Base-by-base conservation (phyloP, 805 yeast species). In the Myxozyma neglecta region DNA sequence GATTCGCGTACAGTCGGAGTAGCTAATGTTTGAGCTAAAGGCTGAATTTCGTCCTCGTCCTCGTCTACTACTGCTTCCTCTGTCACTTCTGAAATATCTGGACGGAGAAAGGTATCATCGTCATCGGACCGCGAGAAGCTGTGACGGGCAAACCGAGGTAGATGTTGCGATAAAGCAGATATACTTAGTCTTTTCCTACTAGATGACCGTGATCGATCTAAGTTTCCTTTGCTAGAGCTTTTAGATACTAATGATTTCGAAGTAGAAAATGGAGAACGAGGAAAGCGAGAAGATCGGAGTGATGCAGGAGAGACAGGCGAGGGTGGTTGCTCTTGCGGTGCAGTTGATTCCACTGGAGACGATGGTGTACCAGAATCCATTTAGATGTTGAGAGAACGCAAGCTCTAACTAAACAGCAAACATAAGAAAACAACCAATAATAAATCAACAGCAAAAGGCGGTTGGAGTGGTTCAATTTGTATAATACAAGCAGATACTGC, bases 41-140 rank as follows among this genome's bases (percentile, higher is more conserved):
- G 29, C 24, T 14, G 39, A 42, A 40, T 34, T 16, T 18, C 50
- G 6, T 53, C 50, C 5, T 53, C 57, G 16, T 53, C 57, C 20
- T 43, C 57, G 32, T 20, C 57, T 10, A n/a, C 42, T 10, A 14
- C 50, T n/a, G 45, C 57, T 16, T 53, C 57, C 9, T 43, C 44
- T 11, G 16, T 6, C 14, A 16, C n/a, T 13, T 13, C 40, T 13
- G 35, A 13, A 5, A 24, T 37, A 9, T 13, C 49, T 24, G 44
- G 35, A 14, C 34, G 42, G 6, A 50, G 40, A 1, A 35, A 37
- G 14, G 42, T 10, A 34, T 14, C 39, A 24, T 40, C 39, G 14
- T 14, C 39, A 24, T 40, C 39, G 11, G 35, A 20, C 7, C 39
- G 16, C 13, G 9, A 11, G 11, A 14, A 16, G 37, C 36, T 40